Evolutionary conservation across 2,329 filamentous ascomycete genomes (phyloP).

Genomic region (Cladophialophora yegresii): DNA sequence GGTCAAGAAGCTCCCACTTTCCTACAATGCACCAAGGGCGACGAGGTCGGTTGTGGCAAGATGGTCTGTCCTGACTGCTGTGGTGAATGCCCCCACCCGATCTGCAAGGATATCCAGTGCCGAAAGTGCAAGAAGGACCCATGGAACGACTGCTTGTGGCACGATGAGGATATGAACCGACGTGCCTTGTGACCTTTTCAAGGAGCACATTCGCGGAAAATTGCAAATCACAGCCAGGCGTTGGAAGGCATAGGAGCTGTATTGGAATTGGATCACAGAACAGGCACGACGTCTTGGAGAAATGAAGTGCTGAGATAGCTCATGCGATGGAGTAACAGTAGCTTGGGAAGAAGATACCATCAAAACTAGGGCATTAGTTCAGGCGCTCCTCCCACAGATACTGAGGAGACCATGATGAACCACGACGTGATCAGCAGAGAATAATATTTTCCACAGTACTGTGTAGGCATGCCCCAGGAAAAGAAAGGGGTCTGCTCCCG

Average conservation of each 20-base stretch:
- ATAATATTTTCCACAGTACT: neutral
- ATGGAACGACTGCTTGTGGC: constrained; percentile 43
- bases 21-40: constrained; percentile 39
- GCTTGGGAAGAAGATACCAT: neutral
- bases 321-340: constrained; percentile 1
- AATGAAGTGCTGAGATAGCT: neutral
- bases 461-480: neutral
- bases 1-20: constrained; percentile 41
- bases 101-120: constrained; percentile 43
- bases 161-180: constrained; percentile 33
- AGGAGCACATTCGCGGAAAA: neutral
- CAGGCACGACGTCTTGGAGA: constrained; percentile 9
- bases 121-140: constrained; percentile 42
- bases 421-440: neutral
- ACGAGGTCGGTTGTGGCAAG: constrained; percentile 38
- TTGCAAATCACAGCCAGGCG: neutral
- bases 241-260: neutral
- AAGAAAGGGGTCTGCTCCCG: neutral
- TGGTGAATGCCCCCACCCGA: constrained; percentile 41
- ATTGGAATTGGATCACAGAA: constrained; percentile 2
- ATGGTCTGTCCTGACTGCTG: constrained; percentile 43
- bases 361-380: neutral
- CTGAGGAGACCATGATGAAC: neutral
- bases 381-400: neutral
- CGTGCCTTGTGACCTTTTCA: constrained; percentile 13